A percentile compares a stretch with the other conserved stretches of the same genome.
Conservation (phyloP, 768 basidiomycete genomes). For the Melanogaster broomeanus region DNA sequence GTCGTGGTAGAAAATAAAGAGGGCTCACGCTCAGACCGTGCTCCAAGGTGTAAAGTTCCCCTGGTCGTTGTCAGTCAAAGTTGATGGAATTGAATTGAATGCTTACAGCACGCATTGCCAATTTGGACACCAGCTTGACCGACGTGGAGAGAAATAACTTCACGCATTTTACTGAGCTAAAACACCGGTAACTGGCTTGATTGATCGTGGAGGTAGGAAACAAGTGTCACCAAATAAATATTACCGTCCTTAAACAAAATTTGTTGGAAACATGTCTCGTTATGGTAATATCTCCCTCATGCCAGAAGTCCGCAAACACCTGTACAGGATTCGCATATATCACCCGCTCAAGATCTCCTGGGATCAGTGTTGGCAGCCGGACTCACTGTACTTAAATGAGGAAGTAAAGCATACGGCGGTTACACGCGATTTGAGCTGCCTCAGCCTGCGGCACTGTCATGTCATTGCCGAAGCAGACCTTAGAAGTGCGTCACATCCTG, state of each 20-base stretch:
- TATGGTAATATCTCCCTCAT: conserved; percentile 25
- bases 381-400: too few species aligned
- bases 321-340: too few species aligned
- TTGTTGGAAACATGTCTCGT: conserved; percentile 18
- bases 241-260: conserved; percentile 13
- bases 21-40: conserved; percentile 88
- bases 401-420: too few species aligned
- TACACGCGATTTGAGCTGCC: too few species aligned
- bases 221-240: conserved; percentile 6
- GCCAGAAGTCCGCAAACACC: too few species aligned
- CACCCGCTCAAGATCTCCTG: too few species aligned
- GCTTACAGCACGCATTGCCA: conserved; percentile 94
- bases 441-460: too few species aligned
- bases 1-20: neutral
- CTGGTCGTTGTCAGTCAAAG: conserved; percentile 39
- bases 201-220: conserved; percentile 16
- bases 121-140: conserved; percentile 97
- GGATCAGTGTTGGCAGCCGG: too few species aligned
- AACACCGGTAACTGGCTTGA: conserved; percentile 7
- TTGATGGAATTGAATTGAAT: conserved; percentile 2
- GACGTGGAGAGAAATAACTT: conserved; percentile 95
- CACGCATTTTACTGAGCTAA: conserved; percentile 58
- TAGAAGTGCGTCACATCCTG: too few species aligned
- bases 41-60: conserved; percentile 98
- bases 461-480: too few species aligned